Conservation (phyloP, 2,329 filamentous ascomycete genomes). For the Hypocrella siamensis region DNA sequence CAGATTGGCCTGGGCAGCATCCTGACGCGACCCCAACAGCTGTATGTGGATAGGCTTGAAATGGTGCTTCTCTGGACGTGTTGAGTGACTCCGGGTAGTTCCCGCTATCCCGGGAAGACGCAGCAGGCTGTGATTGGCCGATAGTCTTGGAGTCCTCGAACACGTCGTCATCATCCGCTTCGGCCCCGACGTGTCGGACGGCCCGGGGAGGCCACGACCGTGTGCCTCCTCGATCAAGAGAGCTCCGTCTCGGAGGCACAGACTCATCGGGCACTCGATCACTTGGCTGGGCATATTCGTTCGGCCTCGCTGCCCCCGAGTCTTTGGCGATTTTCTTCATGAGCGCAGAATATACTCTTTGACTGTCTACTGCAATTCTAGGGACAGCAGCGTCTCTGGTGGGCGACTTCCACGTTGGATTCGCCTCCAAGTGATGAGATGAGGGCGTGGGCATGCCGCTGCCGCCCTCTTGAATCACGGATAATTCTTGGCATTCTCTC, state of each 20-base stretch:
- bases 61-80: background rate
- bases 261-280: conserved; percentile 1
- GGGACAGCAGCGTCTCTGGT: conserved; percentile 7
- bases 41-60: conserved; percentile 5
- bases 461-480: conserved; percentile 45
- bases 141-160: conserved; percentile 8
- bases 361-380: conserved; percentile 29
- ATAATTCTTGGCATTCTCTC: conserved; percentile 41
- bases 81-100: background rate
- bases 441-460: conserved; percentile 24
- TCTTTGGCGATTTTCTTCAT: conserved; percentile 36
- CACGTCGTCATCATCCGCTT: conserved; percentile 18
- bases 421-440: conserved; percentile 10
- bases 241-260: conserved; percentile 6
- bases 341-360: conserved; percentile 48
- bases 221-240: conserved; percentile 4
- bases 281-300: conserved; percentile 1
- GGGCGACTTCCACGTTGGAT: background rate
- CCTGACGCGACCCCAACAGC: conserved; percentile 4
- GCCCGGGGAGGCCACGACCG: conserved; percentile 11
- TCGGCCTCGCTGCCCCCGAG: conserved; percentile 8
- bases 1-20: conserved; percentile 4
- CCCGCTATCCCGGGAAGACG: no score
- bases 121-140: background rate
- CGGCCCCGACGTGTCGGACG: conserved; percentile 16